These are phyloP conservation scores for Leccinellum rugosiceps DNA, from an alignment of 768 basidiomycete genomes.

Conservation along the genomic window DNA sequence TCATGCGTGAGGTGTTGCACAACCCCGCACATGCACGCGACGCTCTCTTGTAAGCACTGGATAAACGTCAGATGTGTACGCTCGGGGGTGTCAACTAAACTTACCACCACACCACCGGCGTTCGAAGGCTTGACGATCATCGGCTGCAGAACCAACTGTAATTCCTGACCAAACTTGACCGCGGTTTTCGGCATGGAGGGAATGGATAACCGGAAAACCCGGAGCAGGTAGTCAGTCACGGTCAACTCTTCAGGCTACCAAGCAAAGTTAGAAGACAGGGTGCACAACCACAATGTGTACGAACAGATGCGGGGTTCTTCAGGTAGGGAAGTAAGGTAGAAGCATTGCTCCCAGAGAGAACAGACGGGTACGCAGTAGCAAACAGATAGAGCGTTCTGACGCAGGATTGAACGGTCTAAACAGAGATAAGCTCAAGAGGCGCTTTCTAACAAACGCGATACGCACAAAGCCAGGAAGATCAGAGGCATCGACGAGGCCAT, in stretches of 20 bases:
- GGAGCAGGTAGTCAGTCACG: conserved; percentile 82
- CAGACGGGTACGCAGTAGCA: conserved; percentile 74
- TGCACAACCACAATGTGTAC: conserved; percentile 20
- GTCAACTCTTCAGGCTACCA: conserved; percentile 75
- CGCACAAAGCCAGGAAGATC: conserved; percentile 74
- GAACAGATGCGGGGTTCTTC: conserved; percentile 74
- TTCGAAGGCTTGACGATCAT: conserved; percentile 88
- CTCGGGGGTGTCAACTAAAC: conserved; percentile 13
- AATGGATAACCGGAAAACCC: conserved; percentile 82
- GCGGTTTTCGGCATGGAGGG: conserved; percentile 90
- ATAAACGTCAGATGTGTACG: background rate
- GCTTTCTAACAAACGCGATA: conserved; percentile 6
- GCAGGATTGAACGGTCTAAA: conserved; percentile 77
- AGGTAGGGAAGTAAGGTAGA: conserved; percentile 87
- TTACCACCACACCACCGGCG: conserved; percentile 61
- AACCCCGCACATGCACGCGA: conserved; percentile 88
- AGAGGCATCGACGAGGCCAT: conserved; percentile 84
- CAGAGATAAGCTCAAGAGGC: background rate
- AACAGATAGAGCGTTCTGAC: conserved; percentile 84
- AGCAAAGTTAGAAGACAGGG: background rate
- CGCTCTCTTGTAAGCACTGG: conserved; percentile 84
- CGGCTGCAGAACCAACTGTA: conserved; percentile 77
- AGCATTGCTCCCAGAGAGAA: conserved; percentile 82
- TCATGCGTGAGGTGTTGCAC: conserved; percentile 87
- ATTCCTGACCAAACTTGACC: conserved; percentile 80